Percentiles rank a stretch among this genome's conserved stretches.
Evolutionary conservation across 164 flowering plant genomes (phyloP).

Genomic region (Nymphaea thermarum): DNA sequence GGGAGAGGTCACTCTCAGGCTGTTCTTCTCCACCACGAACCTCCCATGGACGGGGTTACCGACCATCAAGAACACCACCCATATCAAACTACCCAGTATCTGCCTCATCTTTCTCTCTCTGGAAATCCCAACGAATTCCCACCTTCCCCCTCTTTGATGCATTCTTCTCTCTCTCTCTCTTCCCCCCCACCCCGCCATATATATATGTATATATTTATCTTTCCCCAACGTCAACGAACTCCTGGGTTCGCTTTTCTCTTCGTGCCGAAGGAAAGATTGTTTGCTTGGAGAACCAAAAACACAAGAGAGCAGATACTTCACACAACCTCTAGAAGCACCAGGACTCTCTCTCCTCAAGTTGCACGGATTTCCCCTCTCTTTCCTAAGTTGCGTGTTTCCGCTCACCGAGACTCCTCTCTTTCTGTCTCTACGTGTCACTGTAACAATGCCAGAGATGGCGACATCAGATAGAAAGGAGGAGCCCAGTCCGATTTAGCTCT

Average conservation of each 20-base stretch:
- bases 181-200: no score
- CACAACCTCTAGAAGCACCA: background rate
- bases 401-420: no score
- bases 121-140: background rate
- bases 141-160: background rate
- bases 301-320: background rate
- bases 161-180: no score
- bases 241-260: background rate
- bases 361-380: no score
- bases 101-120: background rate
- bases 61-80: background rate
- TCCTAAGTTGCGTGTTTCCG: no score
- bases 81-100: no score
- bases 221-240: background rate
- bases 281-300: background rate
- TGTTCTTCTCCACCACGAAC: slow-evolving; percentile 95
- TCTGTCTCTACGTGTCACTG: no score
- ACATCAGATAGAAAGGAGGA: no score
- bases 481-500: no score
- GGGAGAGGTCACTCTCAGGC: slow-evolving; percentile 74
- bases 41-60: slow-evolving; percentile 36
- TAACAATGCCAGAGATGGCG: no score
- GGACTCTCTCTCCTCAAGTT: background rate
- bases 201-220: no score
- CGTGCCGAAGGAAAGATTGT: no score